phyloP scores from a whole-genome alignment of 805 yeast species.

The Metschnikowia borealis region DNA sequence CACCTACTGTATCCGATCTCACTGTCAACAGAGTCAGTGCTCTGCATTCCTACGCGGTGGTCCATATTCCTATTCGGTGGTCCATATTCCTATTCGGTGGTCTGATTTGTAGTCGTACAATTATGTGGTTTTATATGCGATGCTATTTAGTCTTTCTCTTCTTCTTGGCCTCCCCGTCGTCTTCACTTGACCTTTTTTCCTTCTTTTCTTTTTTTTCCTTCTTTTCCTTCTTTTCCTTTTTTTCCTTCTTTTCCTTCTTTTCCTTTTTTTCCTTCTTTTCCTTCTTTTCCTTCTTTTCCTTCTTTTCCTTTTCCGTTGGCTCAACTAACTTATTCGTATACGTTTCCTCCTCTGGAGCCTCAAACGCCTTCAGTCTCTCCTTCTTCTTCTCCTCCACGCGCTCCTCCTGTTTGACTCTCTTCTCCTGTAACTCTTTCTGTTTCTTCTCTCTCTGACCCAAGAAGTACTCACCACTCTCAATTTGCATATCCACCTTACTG shows the following conservation, averaged over 20 bases:
- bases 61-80: no score
- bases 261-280: conserved; percentile 21
- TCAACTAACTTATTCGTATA: conserved; percentile 41
- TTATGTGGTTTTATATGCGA: neutral
- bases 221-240: conserved; percentile 21
- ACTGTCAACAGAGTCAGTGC: conserved; percentile 22
- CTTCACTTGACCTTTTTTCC: conserved; percentile 17
- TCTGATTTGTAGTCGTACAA: conserved; percentile 11
- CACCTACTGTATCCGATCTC: conserved; percentile 8
- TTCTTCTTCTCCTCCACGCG: conserved; percentile 59
- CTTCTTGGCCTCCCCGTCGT: conserved; percentile 12
- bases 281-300: conserved; percentile 23
- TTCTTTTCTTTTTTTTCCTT: conserved; percentile 25
- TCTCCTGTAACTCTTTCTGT: conserved; percentile 64
- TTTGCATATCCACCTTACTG: conserved; percentile 93
- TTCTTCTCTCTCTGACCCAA: conserved; percentile 82
- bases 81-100: neutral
- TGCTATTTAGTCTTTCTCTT: conserved; percentile 2
- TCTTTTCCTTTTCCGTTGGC: conserved; percentile 15
- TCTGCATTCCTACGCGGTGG: conserved; percentile 15
- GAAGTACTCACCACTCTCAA: conserved; percentile 98
- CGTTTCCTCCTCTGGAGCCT: conserved; percentile 77
- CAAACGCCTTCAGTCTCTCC: conserved; percentile 73
- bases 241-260: conserved; percentile 22
- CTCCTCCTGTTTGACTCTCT: conserved; percentile 73